A percentile compares a stretch with the other conserved stretches of the same genome.
phyloP scores from a whole-genome alignment of 2,329 filamentous ascomycete genomes.

The Penicillium janthinellum region DNA sequence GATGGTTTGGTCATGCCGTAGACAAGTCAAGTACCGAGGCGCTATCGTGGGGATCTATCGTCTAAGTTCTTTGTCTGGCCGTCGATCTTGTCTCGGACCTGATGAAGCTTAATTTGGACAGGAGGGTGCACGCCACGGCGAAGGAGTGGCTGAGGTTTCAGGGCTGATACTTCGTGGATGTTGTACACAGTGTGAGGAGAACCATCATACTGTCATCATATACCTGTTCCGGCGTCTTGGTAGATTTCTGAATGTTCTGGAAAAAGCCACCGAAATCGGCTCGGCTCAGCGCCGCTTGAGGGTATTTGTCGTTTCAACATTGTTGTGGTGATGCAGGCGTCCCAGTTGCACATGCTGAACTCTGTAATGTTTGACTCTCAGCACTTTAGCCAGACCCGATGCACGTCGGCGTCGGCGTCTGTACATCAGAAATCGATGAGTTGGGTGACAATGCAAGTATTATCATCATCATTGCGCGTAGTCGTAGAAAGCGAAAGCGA shows the following conservation, averaged over 20 bases:
- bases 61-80: background rate
- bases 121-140: slow-evolving; percentile 11
- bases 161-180: background rate
- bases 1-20: background rate
- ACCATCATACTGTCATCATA: background rate
- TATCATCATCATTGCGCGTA: background rate
- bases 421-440: background rate
- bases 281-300: background rate
- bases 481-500: background rate
- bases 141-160: slow-evolving; percentile 5
- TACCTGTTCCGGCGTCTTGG: background rate
- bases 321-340: background rate
- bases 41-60: background rate
- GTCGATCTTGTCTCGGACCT: slow-evolving; percentile 27
- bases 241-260: background rate
- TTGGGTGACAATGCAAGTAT: background rate
- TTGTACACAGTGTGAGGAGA: background rate
- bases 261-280: background rate
- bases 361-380: background rate
- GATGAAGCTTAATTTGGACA: slow-evolving; percentile 25
- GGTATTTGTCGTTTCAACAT: slow-evolving; percentile 5
- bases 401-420: background rate
- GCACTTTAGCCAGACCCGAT: slow-evolving; percentile 4
- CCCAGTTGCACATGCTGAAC: background rate
- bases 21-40: background rate